Conservation (phyloP, 2,329 filamentous ascomycete species). For the Madurella fahalii region DNA sequence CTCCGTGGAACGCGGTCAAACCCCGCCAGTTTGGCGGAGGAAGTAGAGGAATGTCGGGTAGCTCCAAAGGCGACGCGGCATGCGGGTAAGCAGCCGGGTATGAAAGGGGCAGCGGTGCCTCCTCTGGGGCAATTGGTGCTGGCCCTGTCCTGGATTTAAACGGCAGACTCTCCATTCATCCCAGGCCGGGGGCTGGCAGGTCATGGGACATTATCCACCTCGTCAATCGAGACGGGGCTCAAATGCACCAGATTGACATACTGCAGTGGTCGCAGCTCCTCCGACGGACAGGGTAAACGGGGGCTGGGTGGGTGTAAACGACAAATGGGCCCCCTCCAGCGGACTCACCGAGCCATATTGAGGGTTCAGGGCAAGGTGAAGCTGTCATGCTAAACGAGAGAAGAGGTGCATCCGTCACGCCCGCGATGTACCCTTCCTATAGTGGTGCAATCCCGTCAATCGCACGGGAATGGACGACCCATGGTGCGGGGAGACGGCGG, state of each 20-base stretch:
- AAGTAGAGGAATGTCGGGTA: not conserved
- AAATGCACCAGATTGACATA: not conserved
- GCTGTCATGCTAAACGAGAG: too few relatives aligned
- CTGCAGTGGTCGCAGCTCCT: not conserved
- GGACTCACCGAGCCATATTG: too few relatives aligned
- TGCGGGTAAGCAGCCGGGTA: constrained; percentile 17
- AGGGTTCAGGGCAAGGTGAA: too few relatives aligned
- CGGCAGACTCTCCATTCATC: constrained; percentile 16
- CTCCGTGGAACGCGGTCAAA: constrained; percentile 1
- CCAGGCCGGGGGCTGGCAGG: constrained; percentile 14
- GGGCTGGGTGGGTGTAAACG: too few relatives aligned
- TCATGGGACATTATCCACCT: constrained; percentile 15
- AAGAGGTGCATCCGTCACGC: too few relatives aligned
- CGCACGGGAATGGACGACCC: not conserved
- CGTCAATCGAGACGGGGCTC: not conserved
- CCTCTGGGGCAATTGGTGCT: constrained; percentile 2
- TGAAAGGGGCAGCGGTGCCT: constrained; percentile 13
- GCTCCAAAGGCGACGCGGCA: constrained; percentile 8
- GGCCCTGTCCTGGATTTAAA: constrained; percentile 17
- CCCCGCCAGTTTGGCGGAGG: not conserved
- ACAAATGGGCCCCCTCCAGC: too few relatives aligned
- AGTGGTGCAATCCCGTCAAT: not conserved
- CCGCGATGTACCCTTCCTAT: not conserved
- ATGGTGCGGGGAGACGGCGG: not conserved
- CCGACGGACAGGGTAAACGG: too few relatives aligned